Evolutionary conservation across 1,139 yeast genomes (phyloP).

Genomic region (Nakaseomyces bracarensis): DNA sequence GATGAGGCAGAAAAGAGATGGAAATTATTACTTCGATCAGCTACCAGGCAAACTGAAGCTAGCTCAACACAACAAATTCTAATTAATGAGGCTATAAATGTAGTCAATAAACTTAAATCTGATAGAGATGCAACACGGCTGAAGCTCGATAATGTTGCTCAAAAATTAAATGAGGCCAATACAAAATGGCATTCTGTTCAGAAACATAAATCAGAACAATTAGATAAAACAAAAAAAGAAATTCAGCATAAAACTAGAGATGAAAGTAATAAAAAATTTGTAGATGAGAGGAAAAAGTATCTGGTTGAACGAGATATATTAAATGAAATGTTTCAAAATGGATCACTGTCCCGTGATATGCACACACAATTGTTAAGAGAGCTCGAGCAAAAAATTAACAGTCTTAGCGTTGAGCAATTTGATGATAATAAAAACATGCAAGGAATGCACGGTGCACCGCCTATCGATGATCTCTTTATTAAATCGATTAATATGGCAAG

Average conservation of each 20-base stretch:
- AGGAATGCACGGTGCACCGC: constrained; percentile 1
- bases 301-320: constrained; percentile 16
- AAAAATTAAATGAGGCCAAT: constrained; percentile 11
- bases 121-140: constrained; percentile 17
- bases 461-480: constrained; percentile 12
- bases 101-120: constrained; percentile 10
- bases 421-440: constrained; percentile 3
- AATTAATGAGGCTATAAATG: constrained; percentile 15
- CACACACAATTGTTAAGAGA: constrained; percentile 11
- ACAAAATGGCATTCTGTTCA: constrained; percentile 13
- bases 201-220: constrained; percentile 14
- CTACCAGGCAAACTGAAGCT: constrained; percentile 7
- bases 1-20: constrained; percentile 15
- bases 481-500: constrained; percentile 23
- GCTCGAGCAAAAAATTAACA: constrained; percentile 16
- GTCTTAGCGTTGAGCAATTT: constrained; percentile 9
- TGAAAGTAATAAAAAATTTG: constrained; percentile 9
- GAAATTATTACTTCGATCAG: constrained; percentile 12
- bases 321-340: constrained; percentile 15
- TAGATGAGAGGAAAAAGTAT: constrained; percentile 17
- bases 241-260: constrained; percentile 14
- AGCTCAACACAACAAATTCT: constrained; percentile 17
- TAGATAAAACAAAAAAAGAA: constrained; percentile 16
- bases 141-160: constrained; percentile 16
- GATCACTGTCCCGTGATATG: constrained; percentile 12